Base-by-base conservation (phyloP, 331 rosid genomes). In the Rosa hybrid region DNA sequence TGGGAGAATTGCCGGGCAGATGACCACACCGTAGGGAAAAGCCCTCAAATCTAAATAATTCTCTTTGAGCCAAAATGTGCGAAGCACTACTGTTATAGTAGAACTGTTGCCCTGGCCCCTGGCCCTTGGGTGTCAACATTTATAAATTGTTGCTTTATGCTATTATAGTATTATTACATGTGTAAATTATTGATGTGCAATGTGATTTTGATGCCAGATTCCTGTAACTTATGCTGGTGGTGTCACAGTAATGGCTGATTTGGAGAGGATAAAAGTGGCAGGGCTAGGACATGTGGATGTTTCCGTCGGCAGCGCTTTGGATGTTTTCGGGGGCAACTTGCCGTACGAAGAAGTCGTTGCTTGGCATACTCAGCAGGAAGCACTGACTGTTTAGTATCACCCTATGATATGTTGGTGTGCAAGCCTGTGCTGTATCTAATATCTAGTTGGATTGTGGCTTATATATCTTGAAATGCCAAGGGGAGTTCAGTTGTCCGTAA, bases 181-280 rank as follows among this genome's bases (percentile, higher is more conserved):
- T 68, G n/a, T 68, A 57, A 42, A 54, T 30, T 27, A 17, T 49
- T 71, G 48, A 76, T 74, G n/a, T n/a, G 45, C 79, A 63, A n/a
- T 81, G 62, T 68, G 38, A 62, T 69, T 51, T 71, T 13, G 76
- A 68, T 86, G 83, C 74, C 87, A 94, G 98, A 91, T 92, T 88
- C 98, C 96, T 16, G 93, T 91, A 64, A 93, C 99, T 39, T 93
- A 95, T 78, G 98, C 97, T 14, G 98, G 99, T 21, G 98, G 99
- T 13, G 99, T 95, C 77, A 91, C 91, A 2, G 90, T 49, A 30
- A 89, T 95, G 97, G 90, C 83, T 2, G 98, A 95, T 81, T 87
- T 95, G 67, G 98, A 95, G 81, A 87, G 89, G 79, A 95, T 95
- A 45, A 95, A 88, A 84, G 78, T 27, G 30, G 97, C 94, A 0